Percentiles rank a stretch among this genome's conserved stretches.
Evolutionary conservation across 176 grass and related monocot genomes (phyloP).

Genomic region (Rhynchospora tenuis): DNA sequence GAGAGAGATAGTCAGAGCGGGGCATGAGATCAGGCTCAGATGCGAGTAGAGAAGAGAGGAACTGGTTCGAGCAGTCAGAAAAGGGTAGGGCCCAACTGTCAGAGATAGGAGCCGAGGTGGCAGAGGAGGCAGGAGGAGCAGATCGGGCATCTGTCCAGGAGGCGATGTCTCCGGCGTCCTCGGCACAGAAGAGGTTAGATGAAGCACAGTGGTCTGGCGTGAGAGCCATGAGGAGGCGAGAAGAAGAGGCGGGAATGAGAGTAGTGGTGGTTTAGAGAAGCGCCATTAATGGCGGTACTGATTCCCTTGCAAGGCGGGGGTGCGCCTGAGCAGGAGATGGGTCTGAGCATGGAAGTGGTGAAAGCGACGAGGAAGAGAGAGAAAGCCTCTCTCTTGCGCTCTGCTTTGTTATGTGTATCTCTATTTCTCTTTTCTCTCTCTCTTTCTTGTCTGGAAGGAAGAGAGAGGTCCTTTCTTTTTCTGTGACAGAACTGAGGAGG

Average conservation of each 20-base stretch:
- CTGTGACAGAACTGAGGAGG: slow-evolving; percentile 17
- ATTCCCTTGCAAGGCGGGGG: slow-evolving; percentile 18
- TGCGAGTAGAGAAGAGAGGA: slow-evolving; percentile 18
- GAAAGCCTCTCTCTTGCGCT: slow-evolving; percentile 21
- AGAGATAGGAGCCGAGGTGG: background rate
- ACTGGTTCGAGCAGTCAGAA: background rate
- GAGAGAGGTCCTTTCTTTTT: slow-evolving; percentile 29
- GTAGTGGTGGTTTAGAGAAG: background rate
- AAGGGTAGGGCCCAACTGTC: slow-evolving; percentile 8
- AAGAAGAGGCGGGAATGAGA: background rate
- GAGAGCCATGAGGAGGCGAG: slow-evolving; percentile 5
- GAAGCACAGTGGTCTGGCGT: slow-evolving; percentile 20
- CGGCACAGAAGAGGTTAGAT: slow-evolving; percentile 35
- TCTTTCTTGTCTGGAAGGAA: background rate
- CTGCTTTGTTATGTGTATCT: background rate
- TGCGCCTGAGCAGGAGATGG: slow-evolving; percentile 14
- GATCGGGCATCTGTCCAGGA: slow-evolving; percentile 21
- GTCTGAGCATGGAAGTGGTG: slow-evolving; percentile 28
- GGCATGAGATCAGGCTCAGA: slow-evolving; percentile 30
- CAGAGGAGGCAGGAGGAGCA: background rate
- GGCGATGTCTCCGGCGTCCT: slow-evolving; percentile 29
- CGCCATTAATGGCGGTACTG: background rate
- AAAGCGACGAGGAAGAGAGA: slow-evolving; percentile 22
- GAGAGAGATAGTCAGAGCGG: slow-evolving; percentile 29
- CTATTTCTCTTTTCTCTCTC: background rate